Base-by-base conservation (phyloP, 352 stramenopile genomes). In the Phytophthora fragariaefolia region DNA sequence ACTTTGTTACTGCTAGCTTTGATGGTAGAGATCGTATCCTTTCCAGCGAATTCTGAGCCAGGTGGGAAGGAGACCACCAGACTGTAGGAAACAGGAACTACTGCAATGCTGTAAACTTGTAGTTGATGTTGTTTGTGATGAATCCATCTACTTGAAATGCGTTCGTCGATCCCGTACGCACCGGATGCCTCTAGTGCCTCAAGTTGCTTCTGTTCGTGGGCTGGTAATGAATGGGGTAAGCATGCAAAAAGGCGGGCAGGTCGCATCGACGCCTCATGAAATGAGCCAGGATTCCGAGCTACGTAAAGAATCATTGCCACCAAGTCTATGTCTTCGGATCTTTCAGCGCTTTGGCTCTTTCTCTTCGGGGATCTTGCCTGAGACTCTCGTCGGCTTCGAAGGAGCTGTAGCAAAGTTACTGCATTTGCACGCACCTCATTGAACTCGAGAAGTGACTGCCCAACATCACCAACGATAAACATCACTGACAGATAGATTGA, bases 391-490 rank as follows among this genome's bases (percentile, higher is more conserved):
- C 34, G 30, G 26, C 17, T 49, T 23, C 32, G 40, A 52, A 63
- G 28, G 5, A 63, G 52, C 3, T 45, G 2, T 0, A 63, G 7
- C 2, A 62, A 5, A 13, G 27, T 17, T 34, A 36, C 55, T 9
- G 63, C 63, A 26, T 70, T 59, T 6, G 13, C 22, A 2, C 49
- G 55, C 5, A 66, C 63, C 17, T 70, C 54, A 13, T 42, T 24
- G 42, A 66, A 50, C n/a, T 70, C 63, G 6, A 70, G 36, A 17
- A 54, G 22, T 6, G 27, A 38, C 23, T 70, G 62, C 20, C 13
- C 54, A 6, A 66, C n/a, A 18, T 60, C 59, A n/a, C 6, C 20
- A 2, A 46, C 43, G 27, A 60, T 66, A 43, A 66, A 51, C n/a
- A 66, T 26, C 8, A 42, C 13, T 1, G 63, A 67, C 8, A 67